Percentiles rank a stretch among this genome's conserved stretches.
Evolutionary conservation across 371 early-diverging fungal species (phyloP).

Genomic region (Aphelidium insulamus): DNA sequence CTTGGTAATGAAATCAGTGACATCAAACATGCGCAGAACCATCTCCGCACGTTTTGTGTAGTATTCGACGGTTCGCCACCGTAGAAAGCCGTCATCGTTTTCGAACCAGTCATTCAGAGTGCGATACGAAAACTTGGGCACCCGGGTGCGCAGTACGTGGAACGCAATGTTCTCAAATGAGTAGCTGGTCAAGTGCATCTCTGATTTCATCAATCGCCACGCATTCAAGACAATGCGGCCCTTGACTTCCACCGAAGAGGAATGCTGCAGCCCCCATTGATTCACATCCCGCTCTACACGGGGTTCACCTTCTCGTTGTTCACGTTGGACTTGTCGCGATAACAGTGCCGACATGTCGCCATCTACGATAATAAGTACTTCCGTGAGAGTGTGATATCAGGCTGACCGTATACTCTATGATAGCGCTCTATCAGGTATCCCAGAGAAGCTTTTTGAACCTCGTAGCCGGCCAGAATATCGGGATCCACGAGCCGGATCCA

Average conservation of each 20-base stretch:
- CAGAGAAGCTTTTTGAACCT: constrained; percentile 61
- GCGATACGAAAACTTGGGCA: constrained; percentile 32
- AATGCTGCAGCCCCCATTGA: constrained; percentile 33
- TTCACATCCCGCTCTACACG: constrained; percentile 7
- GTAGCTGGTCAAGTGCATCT: constrained; percentile 47
- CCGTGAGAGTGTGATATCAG: too few species aligned
- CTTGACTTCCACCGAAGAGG: constrained; percentile 26
- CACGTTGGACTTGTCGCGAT: constrained; percentile 16
- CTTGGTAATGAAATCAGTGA: constrained; percentile 34
- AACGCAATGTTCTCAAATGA: constrained; percentile 44
- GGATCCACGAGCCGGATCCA: constrained; percentile 42
- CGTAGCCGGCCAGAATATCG: constrained; percentile 65
- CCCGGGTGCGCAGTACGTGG: constrained; percentile 36
- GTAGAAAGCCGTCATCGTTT: constrained; percentile 15
- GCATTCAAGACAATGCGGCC: constrained; percentile 71
- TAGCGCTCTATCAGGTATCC: constrained; percentile 51
- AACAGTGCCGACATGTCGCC: neutral
- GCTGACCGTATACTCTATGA: constrained; percentile 4
- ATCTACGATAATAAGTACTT: constrained; percentile 1
- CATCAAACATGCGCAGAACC: constrained; percentile 40
- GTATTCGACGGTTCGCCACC: constrained; percentile 34
- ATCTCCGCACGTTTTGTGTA: constrained; percentile 41
- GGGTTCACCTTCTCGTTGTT: constrained; percentile 7
- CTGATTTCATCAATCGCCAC: constrained; percentile 56
- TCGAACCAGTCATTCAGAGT: constrained; percentile 40